Conservation (phyloP, 495 filamentous ascomycete genomes). For the Daldinia vernicosa region DNA sequence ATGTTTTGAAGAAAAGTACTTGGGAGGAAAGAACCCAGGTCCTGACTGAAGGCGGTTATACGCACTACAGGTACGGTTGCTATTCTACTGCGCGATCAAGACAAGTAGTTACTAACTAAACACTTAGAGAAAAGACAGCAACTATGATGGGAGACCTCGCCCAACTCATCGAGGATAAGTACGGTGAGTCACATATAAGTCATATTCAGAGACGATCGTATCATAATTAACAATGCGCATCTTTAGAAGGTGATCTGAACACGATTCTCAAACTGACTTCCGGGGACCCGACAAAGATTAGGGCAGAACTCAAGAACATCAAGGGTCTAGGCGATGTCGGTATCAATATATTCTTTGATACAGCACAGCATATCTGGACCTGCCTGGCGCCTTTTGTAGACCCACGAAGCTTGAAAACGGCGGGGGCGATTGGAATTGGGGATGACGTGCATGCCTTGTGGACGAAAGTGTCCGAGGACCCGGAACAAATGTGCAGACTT, state of each 20-base stretch:
- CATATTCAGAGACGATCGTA: not conserved
- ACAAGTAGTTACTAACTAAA: not conserved
- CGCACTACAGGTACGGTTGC: not conserved
- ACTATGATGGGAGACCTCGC: constrained; percentile 21
- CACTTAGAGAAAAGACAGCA: constrained; percentile 11
- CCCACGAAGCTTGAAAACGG: not conserved
- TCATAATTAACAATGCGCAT: not conserved
- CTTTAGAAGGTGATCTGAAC: not conserved
- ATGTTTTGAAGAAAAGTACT: constrained; percentile 17
- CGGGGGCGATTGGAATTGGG: not conserved
- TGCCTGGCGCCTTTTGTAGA: not conserved
- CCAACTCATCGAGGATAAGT: constrained; percentile 14
- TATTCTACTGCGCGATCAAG: not conserved
- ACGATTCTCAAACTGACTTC: not conserved
- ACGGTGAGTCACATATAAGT: not conserved
- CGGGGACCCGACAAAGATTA: constrained; percentile 3
- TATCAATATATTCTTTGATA: constrained; percentile 25
- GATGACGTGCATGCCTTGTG: not conserved
- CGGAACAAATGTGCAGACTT: not conserved
- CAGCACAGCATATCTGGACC: not conserved
- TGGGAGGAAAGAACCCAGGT: constrained; percentile 18
- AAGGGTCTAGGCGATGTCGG: constrained; percentile 19
- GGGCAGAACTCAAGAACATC: constrained; percentile 15
- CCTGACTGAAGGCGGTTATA: not conserved
- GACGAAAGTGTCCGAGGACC: not conserved